A percentile compares a stretch with the other conserved stretches of the same genome.
phyloP scores from a whole-genome alignment of 208 protist genomes.

The Crithidia mellificae region DNA sequence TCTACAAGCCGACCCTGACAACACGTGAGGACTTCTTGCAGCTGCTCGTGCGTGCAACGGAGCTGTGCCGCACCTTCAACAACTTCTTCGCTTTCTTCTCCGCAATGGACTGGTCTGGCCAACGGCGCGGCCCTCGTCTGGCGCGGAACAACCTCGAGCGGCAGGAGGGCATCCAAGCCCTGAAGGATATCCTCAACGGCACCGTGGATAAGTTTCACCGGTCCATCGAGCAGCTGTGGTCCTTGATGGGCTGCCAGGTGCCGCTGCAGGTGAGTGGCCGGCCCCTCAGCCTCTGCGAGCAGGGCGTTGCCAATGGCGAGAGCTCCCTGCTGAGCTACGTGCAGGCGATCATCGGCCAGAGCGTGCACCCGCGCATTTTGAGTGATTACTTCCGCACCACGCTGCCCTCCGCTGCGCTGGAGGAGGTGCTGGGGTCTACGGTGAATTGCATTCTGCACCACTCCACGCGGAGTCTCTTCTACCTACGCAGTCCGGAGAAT shows the following conservation, averaged over 20 bases:
- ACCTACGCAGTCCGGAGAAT: background rate
- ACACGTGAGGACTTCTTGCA: slow-evolving; percentile 6
- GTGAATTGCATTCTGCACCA: slow-evolving; percentile 28
- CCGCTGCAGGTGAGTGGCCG: slow-evolving; percentile 9
- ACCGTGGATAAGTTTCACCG: slow-evolving; percentile 20
- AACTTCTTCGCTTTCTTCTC: slow-evolving; percentile 38
- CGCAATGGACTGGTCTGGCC: slow-evolving; percentile 22
- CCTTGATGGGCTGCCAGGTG: slow-evolving; percentile 29
- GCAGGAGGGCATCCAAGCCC: slow-evolving; percentile 18
- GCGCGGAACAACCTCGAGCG: slow-evolving; percentile 24
- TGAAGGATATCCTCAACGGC: slow-evolving; percentile 20
- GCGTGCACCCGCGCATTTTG: slow-evolving; percentile 29
- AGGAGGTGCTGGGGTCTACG: slow-evolving; percentile 20
- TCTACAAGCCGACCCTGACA: background rate
- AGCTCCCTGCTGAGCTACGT: slow-evolving; percentile 34
- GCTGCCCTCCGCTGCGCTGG: slow-evolving; percentile 21
- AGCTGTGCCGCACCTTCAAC: slow-evolving; percentile 36
- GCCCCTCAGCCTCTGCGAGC: slow-evolving; percentile 24
- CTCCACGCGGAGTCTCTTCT: slow-evolving; percentile 25
- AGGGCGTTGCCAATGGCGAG: slow-evolving; percentile 21
- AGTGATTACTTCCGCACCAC: slow-evolving; percentile 34
- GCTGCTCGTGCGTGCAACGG: slow-evolving; percentile 19
- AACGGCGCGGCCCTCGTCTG: slow-evolving; percentile 20
- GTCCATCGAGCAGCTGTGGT: slow-evolving; percentile 24
- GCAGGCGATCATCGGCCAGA: slow-evolving; percentile 23